phyloP scores from a whole-genome alignment of 495 filamentous ascomycete genomes.

The Xylaria nigripes region DNA sequence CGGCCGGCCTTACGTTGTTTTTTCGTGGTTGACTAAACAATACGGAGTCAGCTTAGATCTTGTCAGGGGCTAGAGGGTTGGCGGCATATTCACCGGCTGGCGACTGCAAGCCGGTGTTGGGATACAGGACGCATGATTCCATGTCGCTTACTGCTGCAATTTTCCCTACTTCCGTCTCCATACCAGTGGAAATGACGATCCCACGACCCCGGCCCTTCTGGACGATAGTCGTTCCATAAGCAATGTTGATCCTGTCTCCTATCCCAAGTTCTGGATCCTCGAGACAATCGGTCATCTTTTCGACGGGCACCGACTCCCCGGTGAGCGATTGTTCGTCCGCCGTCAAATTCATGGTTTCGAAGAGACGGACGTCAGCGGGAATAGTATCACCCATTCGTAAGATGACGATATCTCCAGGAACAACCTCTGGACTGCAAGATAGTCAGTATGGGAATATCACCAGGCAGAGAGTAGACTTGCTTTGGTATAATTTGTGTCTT shows the following conservation, averaged over 20 bases:
- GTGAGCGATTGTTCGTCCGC: constrained; percentile 62
- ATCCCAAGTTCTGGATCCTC: constrained; percentile 48
- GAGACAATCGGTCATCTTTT: constrained; percentile 36
- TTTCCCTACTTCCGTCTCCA: constrained; percentile 78
- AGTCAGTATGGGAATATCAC: neutral
- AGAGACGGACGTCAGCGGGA: constrained; percentile 65
- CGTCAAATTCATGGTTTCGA: constrained; percentile 72
- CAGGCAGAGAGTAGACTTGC: constrained; percentile 22
- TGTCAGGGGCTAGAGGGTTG: neutral
- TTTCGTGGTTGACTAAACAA: constrained; percentile 37
- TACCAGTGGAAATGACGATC: constrained; percentile 62
- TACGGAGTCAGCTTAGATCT: neutral
- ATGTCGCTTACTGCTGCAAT: constrained; percentile 48
- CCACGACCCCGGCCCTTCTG: constrained; percentile 60
- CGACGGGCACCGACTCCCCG: constrained; percentile 60
- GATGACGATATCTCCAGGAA: constrained; percentile 74
- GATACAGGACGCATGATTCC: constrained; percentile 36
- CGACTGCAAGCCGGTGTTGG: constrained; percentile 1
- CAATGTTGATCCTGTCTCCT: constrained; percentile 61
- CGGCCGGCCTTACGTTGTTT: constrained; percentile 52
- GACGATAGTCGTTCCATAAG: constrained; percentile 59
- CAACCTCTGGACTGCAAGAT: constrained; percentile 51
- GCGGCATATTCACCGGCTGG: neutral
- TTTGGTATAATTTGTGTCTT: constrained; percentile 53
- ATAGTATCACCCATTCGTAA: constrained; percentile 80